Evolutionary conservation across 371 early-diverging fungal genomes (phyloP).

Genomic region (Circinella minor): DNA sequence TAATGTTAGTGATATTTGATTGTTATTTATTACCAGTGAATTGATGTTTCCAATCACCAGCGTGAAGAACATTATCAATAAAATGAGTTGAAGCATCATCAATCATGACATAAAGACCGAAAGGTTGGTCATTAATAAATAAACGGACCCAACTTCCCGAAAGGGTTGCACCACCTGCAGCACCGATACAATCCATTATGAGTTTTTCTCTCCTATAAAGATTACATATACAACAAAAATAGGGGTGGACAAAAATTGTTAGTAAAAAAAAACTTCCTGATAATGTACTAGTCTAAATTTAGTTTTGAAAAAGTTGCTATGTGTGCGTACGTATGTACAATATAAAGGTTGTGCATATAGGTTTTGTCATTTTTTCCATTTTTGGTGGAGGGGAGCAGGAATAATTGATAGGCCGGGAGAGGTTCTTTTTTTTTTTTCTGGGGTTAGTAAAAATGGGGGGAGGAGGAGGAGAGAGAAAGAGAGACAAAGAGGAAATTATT

Average conservation of each 20-base stretch:
- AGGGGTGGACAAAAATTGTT: background rate
- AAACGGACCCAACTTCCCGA: conserved; percentile 52
- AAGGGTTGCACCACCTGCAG: conserved; percentile 51
- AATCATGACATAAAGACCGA: conserved; percentile 52
- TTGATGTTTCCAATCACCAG: conserved; percentile 21
- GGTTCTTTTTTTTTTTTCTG: no score
- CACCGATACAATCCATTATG: conserved; percentile 45
- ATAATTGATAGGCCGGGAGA: no score
- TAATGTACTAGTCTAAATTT: background rate
- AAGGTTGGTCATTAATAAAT: conserved; percentile 48
- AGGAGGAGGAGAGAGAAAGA: background rate
- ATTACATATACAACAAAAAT: conserved; percentile 1
- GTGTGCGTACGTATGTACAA: no score
- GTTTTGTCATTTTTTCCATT: no score
- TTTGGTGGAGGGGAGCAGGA: no score
- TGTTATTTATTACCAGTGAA: background rate
- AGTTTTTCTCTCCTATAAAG: conserved; percentile 42
- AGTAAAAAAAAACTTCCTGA: background rate
- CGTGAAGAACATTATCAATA: conserved; percentile 40
- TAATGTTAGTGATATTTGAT: no score
- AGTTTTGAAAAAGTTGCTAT: background rate
- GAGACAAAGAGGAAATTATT: background rate
- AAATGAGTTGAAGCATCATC: conserved; percentile 55
- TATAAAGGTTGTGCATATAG: no score
- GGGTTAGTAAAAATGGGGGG: no score